Base-by-base conservation (phyloP, 352 stramenopile genomes). In the Phytophthora macrochlamydospora region DNA sequence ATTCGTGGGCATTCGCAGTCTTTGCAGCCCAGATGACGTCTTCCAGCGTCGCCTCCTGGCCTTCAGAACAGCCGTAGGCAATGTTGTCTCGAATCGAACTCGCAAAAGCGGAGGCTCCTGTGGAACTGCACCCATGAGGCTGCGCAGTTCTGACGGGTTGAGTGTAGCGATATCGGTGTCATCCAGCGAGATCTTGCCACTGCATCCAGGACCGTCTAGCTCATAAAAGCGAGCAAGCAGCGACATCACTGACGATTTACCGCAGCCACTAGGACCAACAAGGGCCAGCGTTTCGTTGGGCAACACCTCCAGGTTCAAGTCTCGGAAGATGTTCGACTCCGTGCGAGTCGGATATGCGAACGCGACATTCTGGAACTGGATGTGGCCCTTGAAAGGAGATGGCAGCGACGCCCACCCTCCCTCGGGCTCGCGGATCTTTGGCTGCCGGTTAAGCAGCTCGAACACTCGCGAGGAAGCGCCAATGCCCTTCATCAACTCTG, bases 391-490 rank as follows among this genome's bases (percentile, higher is more conserved):
- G 51, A 91, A 78, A 4, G 69, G 51, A 28, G 18, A 44, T 4
- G 83, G 75, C 32, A 78, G 65, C 1, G 69, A 59, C 13, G 51
- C n/a, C 70, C 70, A 81, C 2, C 71, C 67, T 58, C 38, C 51
- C 31, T 74, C 62, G 2, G 81, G 69, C 40, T 71, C 67, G n/a
- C 72, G 81, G 8, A 90, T 72, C 24, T 86, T 81, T 8, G 81
- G 83, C 71, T 90, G 57, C 24, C 91, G 88, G 50, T 97, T 86
- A 29, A 98, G 85, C 38, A 98, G 73, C 59, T 97, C 88, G 66
- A 98, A 98, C 30, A 98, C 83, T 29, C 94, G 87, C 37, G 83
- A 76, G 3, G 90, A 94, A 2, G 94, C 92, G 44, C 92, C 93
- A 14, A 97, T 85, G 11, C 90, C 90, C 65, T 97, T 97, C 76